These are phyloP conservation scores for Yarrowia sp. DNA, from an alignment of 805 yeast species.

Conservation along the genomic window DNA sequence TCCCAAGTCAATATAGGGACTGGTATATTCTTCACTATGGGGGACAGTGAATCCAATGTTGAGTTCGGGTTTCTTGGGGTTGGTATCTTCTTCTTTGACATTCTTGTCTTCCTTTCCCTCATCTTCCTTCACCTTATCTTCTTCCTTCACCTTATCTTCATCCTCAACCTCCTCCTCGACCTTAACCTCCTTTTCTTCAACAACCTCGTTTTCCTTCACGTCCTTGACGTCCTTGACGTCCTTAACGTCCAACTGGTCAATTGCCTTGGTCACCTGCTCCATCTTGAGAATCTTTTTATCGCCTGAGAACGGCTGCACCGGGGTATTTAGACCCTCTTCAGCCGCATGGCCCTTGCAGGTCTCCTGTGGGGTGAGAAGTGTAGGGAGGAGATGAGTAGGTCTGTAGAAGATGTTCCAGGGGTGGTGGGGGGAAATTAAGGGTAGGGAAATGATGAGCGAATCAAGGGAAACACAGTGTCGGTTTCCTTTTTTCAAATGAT, in stretches of 20 bases:
- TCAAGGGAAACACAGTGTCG: no score
- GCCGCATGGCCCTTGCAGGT: no score
- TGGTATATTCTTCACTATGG: not conserved
- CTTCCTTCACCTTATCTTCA: not conserved
- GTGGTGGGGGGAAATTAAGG: no score
- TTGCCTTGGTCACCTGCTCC: not conserved
- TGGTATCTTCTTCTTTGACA: not conserved
- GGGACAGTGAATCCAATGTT: slow-evolving; percentile 25
- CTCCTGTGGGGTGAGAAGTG: no score
- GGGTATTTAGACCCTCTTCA: no score
- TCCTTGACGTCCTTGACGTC: not conserved
- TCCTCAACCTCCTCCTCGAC: not conserved
- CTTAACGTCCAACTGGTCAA: not conserved
- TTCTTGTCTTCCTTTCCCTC: not conserved
- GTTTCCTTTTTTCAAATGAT: no score
- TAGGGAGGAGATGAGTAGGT: no score
- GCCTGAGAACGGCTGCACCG: no score
- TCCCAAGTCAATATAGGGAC: slow-evolving; percentile 19
- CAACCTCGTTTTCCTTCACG: not conserved
- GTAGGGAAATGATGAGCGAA: no score
- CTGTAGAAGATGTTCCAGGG: no score
- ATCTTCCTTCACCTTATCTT: not conserved
- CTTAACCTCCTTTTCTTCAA: not conserved
- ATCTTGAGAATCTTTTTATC: not conserved
- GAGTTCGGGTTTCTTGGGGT: not conserved